Conservation (phyloP, 306 rosid genomes). For the Cucurbita moschata region DNA sequence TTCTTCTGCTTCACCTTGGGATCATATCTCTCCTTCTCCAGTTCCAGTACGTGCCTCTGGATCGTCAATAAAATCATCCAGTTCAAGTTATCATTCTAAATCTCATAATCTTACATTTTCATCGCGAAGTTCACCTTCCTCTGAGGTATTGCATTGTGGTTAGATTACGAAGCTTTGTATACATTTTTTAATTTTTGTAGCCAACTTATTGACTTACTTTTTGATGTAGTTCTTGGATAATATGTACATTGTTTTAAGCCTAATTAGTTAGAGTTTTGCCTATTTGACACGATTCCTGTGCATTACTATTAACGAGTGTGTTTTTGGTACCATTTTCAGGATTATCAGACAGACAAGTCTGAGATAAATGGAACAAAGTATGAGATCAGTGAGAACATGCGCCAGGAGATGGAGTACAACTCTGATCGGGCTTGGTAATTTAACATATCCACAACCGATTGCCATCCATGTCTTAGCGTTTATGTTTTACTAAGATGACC, state of each 20-base stretch:
- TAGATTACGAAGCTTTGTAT: neutral
- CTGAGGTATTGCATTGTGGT: constrained; percentile 33
- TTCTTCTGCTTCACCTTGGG: constrained; percentile 78
- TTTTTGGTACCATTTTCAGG: constrained; percentile 24
- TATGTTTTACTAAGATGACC: neutral
- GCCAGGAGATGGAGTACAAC: constrained; percentile 78
- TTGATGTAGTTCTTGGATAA: neutral
- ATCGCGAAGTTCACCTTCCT: constrained; percentile 27
- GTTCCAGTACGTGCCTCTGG: constrained; percentile 90
- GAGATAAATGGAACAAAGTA: constrained; percentile 36
- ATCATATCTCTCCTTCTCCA: constrained; percentile 83
- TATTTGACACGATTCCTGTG: neutral
- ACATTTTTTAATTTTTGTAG: neutral
- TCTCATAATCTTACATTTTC: constrained; percentile 46
- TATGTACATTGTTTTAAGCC: neutral
- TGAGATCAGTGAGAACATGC: constrained; percentile 92
- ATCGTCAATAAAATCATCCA: constrained; percentile 51
- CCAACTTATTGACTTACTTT: neutral
- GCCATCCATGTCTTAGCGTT: neutral
- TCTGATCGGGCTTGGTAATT: constrained; percentile 93
- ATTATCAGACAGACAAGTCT: constrained; percentile 20
- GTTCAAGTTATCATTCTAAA: constrained; percentile 43
- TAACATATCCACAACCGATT: neutral
- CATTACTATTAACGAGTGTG: neutral
- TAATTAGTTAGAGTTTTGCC: neutral